Percentiles rank a stretch among this genome's conserved stretches.
phyloP scores from a whole-genome alignment of 176 grass and related monocot genomes.

The Zea luxurians region DNA sequence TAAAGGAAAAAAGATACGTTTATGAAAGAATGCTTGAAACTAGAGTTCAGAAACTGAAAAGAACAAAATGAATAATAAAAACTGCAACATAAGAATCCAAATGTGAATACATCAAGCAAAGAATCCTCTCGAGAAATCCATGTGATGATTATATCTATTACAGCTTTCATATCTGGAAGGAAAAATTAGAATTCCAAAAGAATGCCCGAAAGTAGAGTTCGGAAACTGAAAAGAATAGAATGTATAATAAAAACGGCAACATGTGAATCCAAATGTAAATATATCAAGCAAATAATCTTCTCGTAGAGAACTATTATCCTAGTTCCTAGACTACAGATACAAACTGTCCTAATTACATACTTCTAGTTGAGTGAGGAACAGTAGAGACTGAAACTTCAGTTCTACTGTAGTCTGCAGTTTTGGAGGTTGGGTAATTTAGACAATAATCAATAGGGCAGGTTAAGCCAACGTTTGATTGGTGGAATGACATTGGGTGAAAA shows the following conservation, averaged over 20 bases:
- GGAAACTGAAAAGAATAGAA: background rate
- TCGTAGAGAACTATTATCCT: background rate
- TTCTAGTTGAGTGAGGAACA: background rate
- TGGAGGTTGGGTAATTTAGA: constrained; percentile 2
- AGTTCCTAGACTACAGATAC: background rate
- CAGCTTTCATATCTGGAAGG: background rate
- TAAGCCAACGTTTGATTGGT: background rate
- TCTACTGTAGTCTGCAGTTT: background rate
- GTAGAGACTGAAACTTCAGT: background rate
- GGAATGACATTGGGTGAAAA: background rate
- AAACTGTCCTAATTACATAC: background rate
- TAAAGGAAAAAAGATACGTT: background rate
- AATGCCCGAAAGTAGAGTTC: background rate
- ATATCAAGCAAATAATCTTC: background rate
- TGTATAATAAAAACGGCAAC: constrained; percentile 27
- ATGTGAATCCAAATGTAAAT: constrained; percentile 12
- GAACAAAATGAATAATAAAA: constrained; percentile 25
- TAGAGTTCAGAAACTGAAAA: background rate
- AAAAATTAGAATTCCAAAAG: background rate
- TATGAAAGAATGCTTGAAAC: background rate
- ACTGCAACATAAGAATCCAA: constrained; percentile 19
- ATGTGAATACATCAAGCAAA: background rate
- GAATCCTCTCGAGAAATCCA: background rate
- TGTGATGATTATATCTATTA: background rate
- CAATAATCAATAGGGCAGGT: background rate